A percentile compares a stretch with the other conserved stretches of the same genome.
These are phyloP conservation scores for Chalaropsis ovoidea DNA, from an alignment of 2,329 filamentous ascomycete species.

Conservation along the genomic window DNA sequence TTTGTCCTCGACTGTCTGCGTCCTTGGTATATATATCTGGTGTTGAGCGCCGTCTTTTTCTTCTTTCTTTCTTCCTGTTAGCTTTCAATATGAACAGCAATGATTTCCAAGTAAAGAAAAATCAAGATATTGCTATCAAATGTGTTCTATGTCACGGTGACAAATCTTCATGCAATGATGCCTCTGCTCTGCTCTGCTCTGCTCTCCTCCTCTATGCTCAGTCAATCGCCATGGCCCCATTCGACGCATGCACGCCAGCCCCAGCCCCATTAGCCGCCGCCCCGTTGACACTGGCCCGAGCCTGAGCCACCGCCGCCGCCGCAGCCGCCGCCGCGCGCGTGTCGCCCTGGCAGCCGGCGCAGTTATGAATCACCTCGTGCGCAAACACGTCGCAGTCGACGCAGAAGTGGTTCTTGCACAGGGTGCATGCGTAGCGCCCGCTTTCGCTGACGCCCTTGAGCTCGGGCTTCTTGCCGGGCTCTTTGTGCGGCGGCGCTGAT, in stretches of 20 bases:
- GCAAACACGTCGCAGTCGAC: conserved; percentile 96
- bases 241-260: conserved; percentile 28
- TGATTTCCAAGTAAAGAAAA: background rate
- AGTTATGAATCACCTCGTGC: conserved; percentile 91
- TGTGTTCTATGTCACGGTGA: background rate
- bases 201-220: background rate
- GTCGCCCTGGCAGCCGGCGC: conserved; percentile 69
- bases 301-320: background rate
- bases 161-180: background rate
- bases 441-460: conserved; percentile 69
- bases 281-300: conserved; percentile 30
- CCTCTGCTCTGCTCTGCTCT: background rate
- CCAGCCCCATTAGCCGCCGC: conserved; percentile 12
- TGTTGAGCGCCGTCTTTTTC: background rate
- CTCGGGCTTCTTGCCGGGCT: conserved; percentile 26
- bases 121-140: conserved; percentile 7
- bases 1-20: background rate
- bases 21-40: background rate
- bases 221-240: conserved; percentile 41
- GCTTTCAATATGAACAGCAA: background rate
- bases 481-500: background rate
- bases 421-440: conserved; percentile 75
- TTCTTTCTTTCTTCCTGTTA: background rate
- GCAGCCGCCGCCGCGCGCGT: conserved; percentile 31
- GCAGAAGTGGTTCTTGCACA: conserved; percentile 87